Evolutionary conservation across 441 rosid species (phyloP).

Genomic region (Cnidoscolus chayamansa): DNA sequence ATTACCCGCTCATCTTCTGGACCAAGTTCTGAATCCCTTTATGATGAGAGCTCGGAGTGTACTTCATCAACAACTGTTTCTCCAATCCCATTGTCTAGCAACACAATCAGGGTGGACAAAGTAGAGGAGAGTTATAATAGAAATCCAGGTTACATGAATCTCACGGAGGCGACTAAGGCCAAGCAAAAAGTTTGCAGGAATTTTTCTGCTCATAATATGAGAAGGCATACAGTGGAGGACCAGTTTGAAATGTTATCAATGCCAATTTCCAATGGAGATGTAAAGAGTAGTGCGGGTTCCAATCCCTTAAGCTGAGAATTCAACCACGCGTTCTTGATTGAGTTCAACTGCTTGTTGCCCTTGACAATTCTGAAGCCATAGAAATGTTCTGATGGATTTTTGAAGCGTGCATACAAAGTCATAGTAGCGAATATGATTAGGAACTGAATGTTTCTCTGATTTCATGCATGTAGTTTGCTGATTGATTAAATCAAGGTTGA

Average conservation of each 20-base stretch:
- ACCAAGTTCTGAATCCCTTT: constrained; percentile 42
- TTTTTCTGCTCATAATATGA: constrained; percentile 21
- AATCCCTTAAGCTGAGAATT: constrained; percentile 29
- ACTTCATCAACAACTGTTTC: constrained; percentile 45
- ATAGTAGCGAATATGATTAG: background rate
- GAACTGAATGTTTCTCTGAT: background rate
- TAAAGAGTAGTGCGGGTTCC: constrained; percentile 41
- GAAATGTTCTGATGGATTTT: background rate
- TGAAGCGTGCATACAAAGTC: background rate
- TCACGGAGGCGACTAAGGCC: constrained; percentile 50
- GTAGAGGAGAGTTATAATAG: constrained; percentile 29
- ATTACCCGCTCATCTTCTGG: constrained; percentile 35
- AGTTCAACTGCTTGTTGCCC: constrained; percentile 68
- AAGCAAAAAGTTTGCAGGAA: constrained; percentile 38
- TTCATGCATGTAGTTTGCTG: background rate
- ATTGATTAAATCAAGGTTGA: background rate
- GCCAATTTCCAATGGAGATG: constrained; percentile 36
- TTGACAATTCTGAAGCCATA: constrained; percentile 22
- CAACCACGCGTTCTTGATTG: constrained; percentile 8
- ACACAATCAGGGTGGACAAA: constrained; percentile 28
- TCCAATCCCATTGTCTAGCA: constrained; percentile 29
- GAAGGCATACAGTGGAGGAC: constrained; percentile 31
- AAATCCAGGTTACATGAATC: constrained; percentile 59
- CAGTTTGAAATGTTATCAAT: constrained; percentile 40
- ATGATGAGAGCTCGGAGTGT: constrained; percentile 41